Percentiles rank a stretch among this genome's conserved stretches.
Conservation (phyloP, 441 rosid species). For the Populus trichocarpa region DNA sequence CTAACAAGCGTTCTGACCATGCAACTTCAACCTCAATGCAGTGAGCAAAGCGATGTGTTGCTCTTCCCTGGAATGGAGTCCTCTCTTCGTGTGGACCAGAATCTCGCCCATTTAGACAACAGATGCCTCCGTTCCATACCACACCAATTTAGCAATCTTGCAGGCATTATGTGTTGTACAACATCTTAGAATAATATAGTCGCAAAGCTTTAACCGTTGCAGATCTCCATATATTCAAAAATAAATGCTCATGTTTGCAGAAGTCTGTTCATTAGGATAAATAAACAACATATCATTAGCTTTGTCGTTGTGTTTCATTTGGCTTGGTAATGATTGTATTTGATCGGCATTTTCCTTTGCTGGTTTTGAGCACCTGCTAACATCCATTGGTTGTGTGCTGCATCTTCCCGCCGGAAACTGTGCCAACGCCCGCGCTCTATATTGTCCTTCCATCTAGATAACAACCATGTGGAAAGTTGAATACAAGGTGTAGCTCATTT, state of each 20-base stretch:
- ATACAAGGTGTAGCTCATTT: background rate
- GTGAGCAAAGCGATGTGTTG: conserved; percentile 10
- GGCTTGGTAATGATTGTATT: background rate
- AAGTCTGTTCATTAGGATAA: background rate
- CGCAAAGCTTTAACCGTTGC: background rate
- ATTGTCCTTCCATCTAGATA: too few species aligned
- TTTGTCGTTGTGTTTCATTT: background rate
- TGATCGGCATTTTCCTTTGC: background rate
- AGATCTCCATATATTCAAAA: background rate
- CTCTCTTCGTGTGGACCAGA: background rate
- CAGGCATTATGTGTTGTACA: conserved; percentile 18
- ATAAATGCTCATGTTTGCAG: background rate
- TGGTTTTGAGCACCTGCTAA: background rate
- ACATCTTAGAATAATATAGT: background rate
- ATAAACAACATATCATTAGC: background rate
- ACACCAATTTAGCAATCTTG: conserved; percentile 14
- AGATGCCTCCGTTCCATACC: background rate
- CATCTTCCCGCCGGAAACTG: background rate
- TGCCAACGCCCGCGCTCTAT: background rate
- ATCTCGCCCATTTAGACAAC: background rate
- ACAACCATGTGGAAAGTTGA: too few species aligned
- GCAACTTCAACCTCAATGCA: conserved; percentile 16
- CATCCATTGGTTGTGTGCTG: background rate
- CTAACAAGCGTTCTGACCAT: background rate
- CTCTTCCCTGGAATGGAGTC: background rate